These are phyloP conservation scores for Cryptomeria japonica DNA, from an alignment of 75 land plant species.

Conservation along the genomic window DNA sequence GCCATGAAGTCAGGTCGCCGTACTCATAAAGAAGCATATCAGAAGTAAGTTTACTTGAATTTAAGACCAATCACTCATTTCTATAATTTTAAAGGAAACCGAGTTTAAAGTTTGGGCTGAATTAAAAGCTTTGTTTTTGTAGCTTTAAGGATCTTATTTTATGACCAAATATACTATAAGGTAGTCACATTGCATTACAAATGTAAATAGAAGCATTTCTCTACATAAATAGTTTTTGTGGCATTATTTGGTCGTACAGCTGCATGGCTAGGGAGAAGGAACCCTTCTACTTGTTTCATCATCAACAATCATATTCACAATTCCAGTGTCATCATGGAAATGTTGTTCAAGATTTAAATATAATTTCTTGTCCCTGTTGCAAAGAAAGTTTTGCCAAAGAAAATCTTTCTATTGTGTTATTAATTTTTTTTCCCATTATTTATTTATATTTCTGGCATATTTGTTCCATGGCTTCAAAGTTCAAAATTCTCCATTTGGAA, in stretches of 20 bases:
- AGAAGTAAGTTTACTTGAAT: constrained; percentile 44
- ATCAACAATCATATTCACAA: not conserved
- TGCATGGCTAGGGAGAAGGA: not conserved
- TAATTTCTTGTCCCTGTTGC: not conserved
- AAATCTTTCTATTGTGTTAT: not conserved
- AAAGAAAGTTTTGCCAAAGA: not conserved
- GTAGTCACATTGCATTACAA: not conserved
- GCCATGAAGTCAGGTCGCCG: constrained; percentile 80
- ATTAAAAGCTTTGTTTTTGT: not conserved
- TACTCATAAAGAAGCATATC: constrained; percentile 69
- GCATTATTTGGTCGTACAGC: not conserved
- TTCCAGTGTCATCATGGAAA: not conserved
- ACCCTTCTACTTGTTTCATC: not conserved
- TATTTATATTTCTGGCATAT: not conserved
- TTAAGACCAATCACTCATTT: not conserved
- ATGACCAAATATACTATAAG: not conserved
- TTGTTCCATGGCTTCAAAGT: not conserved
- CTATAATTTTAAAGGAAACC: not conserved
- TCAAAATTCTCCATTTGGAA: not conserved
- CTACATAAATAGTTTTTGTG: not conserved
- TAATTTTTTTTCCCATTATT: not conserved
- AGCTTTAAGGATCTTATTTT: not conserved
- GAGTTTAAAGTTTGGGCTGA: not conserved
- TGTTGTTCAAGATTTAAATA: not conserved
- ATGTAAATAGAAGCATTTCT: not conserved